Base-by-base conservation (phyloP, 176 grass and related monocot species). In the Raddia guianensis region DNA sequence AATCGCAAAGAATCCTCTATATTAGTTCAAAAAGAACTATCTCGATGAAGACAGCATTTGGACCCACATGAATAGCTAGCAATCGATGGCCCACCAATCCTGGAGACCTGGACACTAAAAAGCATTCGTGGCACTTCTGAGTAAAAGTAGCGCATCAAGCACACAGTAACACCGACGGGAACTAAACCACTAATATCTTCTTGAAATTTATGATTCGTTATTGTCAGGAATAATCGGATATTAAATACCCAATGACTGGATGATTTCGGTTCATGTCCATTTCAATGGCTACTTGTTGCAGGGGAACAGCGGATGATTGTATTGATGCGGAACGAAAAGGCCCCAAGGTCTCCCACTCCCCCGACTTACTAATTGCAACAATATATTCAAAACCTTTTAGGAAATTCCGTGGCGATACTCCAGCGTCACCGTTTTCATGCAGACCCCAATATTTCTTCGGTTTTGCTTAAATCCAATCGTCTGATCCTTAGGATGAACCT, bases 241-340 rank as follows among this genome's bases (percentile, higher is more conserved):
- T 2, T 21, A 61, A 5, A 53, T 37, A 55, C 12, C 63, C 55
- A 50, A 16, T 46, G 0, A 15, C 21, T 37, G 18, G 14, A 15
- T 33, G 57, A 14, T 73, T 79, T 79, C 68, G 86, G 80, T 74
- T 76, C 5, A 52, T 49, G 64, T 81, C 77, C 48, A 59, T 77
- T 85, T 81, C 65, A 81, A 12, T 44, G 14, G 11, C 84, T 75
- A 60, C 12, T n/a, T 67, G 67, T n/a, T 67, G 67, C 2, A n/a
- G n/a, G n/a, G n/a, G n/a, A n/a, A n/a, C n/a, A 35, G 32, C 20
- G 46, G 68, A 45, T 62, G 52, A 34, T 16, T 60, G 74, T 44
- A 34, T 16, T 60, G 74, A 73, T 13, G 45, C 6, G 35, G 15
- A 80, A 62, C 5, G 0, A 13, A 65, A 37, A 27, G 50, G 21